Conservation (phyloP, 345 rosid species). For the Cardamine chenopodiifolia region DNA sequence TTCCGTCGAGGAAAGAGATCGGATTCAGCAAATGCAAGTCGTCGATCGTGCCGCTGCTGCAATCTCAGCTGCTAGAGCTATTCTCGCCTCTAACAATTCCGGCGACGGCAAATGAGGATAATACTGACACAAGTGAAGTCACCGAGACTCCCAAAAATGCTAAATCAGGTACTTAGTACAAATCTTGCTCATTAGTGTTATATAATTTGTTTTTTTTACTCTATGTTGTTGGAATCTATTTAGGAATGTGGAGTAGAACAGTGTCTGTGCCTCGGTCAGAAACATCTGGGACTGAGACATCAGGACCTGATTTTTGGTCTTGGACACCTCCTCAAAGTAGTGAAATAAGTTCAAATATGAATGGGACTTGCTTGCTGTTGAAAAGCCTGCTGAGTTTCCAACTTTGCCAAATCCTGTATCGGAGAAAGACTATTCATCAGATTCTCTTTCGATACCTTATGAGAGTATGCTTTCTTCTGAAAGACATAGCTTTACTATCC, state of each 20-base stretch:
- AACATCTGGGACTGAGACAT: slow-evolving; percentile 54
- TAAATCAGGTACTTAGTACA: slow-evolving; percentile 21
- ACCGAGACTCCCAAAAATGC: neutral
- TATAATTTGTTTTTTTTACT: neutral
- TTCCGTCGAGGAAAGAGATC: slow-evolving; percentile 75
- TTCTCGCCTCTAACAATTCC: slow-evolving; percentile 50
- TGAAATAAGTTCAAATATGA: slow-evolving; percentile 33
- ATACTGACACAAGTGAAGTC: neutral
- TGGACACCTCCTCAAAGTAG: slow-evolving; percentile 70
- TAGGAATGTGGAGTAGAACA: slow-evolving; percentile 49
- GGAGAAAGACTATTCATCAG: slow-evolving; percentile 61
- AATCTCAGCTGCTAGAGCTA: slow-evolving; percentile 70
- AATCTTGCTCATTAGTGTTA: slow-evolving; percentile 3
- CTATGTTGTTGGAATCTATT: slow-evolving; percentile 13
- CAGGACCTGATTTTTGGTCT: slow-evolving; percentile 97
- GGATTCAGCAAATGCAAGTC: slow-evolving; percentile 79
- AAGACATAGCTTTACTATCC: slow-evolving; percentile 50
- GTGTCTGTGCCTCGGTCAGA: slow-evolving; percentile 50
- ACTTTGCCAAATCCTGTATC: slow-evolving; percentile 46
- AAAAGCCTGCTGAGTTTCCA: slow-evolving; percentile 44
- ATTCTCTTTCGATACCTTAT: slow-evolving; percentile 66
- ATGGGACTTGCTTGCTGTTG: slow-evolving; percentile 36
- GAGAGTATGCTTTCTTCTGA: slow-evolving; percentile 61
- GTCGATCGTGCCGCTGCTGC: slow-evolving; percentile 87
- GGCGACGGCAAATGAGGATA: slow-evolving; percentile 15